Evolutionary conservation across 441 rosid genomes (phyloP), one percentile per base, ranked within the genome.

Genomic region (Raphanus hybrid): DNA sequence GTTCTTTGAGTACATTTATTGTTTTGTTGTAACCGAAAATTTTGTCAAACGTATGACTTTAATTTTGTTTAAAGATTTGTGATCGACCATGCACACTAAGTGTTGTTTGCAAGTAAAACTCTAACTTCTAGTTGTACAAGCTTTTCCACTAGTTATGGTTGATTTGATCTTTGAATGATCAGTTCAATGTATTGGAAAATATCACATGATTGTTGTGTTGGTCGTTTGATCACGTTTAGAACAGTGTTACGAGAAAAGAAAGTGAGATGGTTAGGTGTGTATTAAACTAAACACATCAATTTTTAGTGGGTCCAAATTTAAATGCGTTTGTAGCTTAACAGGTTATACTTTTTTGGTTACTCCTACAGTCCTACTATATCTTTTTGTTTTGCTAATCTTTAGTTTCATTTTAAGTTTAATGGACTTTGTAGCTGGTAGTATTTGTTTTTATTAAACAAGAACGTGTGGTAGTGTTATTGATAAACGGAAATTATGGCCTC

Each of bases 391-490:
- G 55, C 14, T 50, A 12, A n/a, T 5, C 54, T 34, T 12, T 23
- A 8, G 11, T 3, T 20, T 55, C 16, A 26, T 64, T 66, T 64
- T 27, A 52, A 26, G 34, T 41, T 6, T 4, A 39, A 11, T 41
- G 58, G 45, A 76, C 39, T 37, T 63, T 70, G 26, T 64, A 77
- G 71, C 43, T 55, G 66, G 71, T 69, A 58, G 75, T 50, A 55
- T 26, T 64, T 14, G 64, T 18, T 58, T 6, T 61, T 18, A 52
- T 29, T 71, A 63, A 59, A 45, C 20, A 78, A 78, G 65, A 78
- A 78, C 78, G 82, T 73, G 82, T 78, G 78, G 67, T 61, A 78
- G 82, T 78, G 82, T 78, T 68, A 73, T 54, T 73, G 70, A 73
- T 68, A 52, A 67, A 73, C 78, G 78, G 29, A 78, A 78, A 54